These are phyloP conservation scores for Entonaema liquescens DNA, from an alignment of 495 filamentous ascomycete species.

Conservation along the genomic window DNA sequence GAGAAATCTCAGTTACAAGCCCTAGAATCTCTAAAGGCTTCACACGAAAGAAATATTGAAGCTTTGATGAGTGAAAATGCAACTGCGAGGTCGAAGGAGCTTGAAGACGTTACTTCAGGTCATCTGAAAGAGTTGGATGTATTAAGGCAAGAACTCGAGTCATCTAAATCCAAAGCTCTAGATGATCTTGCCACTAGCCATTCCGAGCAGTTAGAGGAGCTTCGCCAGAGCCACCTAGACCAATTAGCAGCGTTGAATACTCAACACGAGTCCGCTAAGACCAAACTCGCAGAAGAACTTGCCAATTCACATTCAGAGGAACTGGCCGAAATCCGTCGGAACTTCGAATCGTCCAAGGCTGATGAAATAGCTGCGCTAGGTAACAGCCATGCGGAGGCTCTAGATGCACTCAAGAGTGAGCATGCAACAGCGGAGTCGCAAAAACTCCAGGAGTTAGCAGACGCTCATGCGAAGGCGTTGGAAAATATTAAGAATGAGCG, in stretches of 20 bases:
- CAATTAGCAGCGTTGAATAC: conserved; percentile 25
- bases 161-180: conserved; percentile 27
- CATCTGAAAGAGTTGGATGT: conserved; percentile 39
- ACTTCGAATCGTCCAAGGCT: conserved; percentile 30
- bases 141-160: conserved; percentile 35
- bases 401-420: conserved; percentile 28
- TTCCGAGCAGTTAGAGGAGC: conserved; percentile 28
- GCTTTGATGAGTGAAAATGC: conserved; percentile 40
- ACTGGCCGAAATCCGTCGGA: conserved; percentile 26
- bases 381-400: conserved; percentile 19
- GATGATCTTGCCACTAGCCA: conserved; percentile 22
- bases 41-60: conserved; percentile 42
- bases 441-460: conserved; percentile 32
- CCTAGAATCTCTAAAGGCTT: conserved; percentile 41
- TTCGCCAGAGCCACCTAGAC: conserved; percentile 25
- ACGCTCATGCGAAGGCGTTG: conserved; percentile 16
- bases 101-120: conserved; percentile 29
- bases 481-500: conserved; percentile 31
- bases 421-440: conserved; percentile 22
- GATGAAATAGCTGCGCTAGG: conserved; percentile 30
- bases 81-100: conserved; percentile 31
- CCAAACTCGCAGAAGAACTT: conserved; percentile 33
- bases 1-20: conserved; percentile 43
- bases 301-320: conserved; percentile 24
- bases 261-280: conserved; percentile 31